Percentiles rank a stretch among this genome's conserved stretches.
Conservation (phyloP, 805 yeast species). For the Clavispora vitiphila region DNA sequence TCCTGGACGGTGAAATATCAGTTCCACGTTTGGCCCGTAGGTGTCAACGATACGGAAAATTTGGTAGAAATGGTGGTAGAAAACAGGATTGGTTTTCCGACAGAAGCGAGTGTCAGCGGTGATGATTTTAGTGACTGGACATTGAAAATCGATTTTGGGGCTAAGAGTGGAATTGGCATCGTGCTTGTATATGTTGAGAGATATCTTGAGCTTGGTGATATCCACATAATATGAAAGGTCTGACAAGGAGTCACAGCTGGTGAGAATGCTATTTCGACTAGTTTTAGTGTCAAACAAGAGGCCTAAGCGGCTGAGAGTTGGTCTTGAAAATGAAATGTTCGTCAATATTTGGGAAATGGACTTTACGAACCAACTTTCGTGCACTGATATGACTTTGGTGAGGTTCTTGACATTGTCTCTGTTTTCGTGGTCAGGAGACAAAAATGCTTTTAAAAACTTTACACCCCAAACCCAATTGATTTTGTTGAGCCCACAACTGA, state of each 20-base stretch:
- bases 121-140: conserved; percentile 16
- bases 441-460: conserved; percentile 49
- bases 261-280: conserved; percentile 9
- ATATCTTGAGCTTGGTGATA: conserved; percentile 69
- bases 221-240: conserved; percentile 61
- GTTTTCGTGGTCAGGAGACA: conserved; percentile 45
- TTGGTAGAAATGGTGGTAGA: conserved; percentile 44
- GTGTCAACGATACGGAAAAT: conserved; percentile 43
- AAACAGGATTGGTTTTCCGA: conserved; percentile 15
- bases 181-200: conserved; percentile 67
- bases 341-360: conserved; percentile 68
- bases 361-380: conserved; percentile 85
- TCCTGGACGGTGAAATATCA: conserved; percentile 55
- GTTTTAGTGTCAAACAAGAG: conserved; percentile 22
- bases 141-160: conserved; percentile 9
- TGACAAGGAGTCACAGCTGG: conserved; percentile 29
- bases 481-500: conserved; percentile 75
- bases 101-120: conserved; percentile 18
- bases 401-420: conserved; percentile 43
- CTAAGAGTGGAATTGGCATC: conserved; percentile 40
- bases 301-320: conserved; percentile 24
- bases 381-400: conserved; percentile 69
- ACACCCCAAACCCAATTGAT: conserved; percentile 69
- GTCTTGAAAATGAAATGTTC: conserved; percentile 45
- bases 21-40: conserved; percentile 39